These are phyloP conservation scores for Suhomyces bribrorum DNA, from an alignment of 1,139 yeast species.

Conservation along the genomic window DNA sequence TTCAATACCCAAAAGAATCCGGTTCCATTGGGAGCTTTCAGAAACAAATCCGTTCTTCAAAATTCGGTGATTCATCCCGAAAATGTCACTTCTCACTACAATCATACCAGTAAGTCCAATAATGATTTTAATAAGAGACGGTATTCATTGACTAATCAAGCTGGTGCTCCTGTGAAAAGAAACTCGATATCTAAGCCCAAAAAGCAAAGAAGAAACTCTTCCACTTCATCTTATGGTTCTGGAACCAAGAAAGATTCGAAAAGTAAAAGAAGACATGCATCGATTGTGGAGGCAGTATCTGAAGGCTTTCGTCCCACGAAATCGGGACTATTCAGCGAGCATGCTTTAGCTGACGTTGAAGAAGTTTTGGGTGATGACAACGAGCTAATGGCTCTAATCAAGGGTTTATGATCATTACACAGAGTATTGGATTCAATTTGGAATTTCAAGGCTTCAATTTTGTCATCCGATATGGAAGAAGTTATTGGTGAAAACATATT, in stretches of 20 bases:
- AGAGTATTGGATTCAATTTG: not conserved
- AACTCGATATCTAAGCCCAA: conserved; percentile 14
- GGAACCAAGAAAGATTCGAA: conserved; percentile 22
- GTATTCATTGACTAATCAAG: conserved; percentile 17
- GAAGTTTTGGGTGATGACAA: conserved; percentile 53
- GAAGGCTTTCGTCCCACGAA: conserved; percentile 74
- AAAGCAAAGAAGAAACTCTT: conserved; percentile 14
- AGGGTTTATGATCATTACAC: conserved; percentile 35
- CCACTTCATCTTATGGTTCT: conserved; percentile 12
- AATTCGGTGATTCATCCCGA: conserved; percentile 27
- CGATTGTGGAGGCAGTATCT: conserved; percentile 70
- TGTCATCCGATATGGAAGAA: no score
- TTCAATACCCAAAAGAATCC: conserved; percentile 52
- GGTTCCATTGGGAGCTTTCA: conserved; percentile 85
- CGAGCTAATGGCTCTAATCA: conserved; percentile 48
- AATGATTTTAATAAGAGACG: conserved; percentile 20
- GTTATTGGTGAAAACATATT: no score
- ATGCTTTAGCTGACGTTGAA: conserved; percentile 70
- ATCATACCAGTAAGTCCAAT: conserved; percentile 25
- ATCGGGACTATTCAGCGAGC: conserved; percentile 73
- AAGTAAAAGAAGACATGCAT: conserved; percentile 53
- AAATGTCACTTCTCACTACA: conserved; percentile 25
- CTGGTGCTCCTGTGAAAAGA: conserved; percentile 2
- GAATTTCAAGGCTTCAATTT: no score
- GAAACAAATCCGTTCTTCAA: conserved; percentile 67